Conservation (phyloP, 2,329 filamentous ascomycete genomes). For the Cercospora sp. region DNA sequence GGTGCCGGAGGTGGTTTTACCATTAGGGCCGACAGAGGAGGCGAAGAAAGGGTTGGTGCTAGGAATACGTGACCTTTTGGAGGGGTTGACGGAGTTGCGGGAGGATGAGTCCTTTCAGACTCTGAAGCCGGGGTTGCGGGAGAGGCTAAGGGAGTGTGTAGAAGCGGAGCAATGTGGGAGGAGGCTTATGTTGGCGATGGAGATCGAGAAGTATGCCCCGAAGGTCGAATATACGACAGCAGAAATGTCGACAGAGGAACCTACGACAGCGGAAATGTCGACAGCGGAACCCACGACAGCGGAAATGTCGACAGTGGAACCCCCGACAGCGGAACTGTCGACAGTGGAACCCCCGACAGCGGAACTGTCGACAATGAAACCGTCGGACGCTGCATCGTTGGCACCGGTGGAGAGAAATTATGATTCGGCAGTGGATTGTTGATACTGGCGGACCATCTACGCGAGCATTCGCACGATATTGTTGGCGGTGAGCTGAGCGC, state of each 20-base stretch:
- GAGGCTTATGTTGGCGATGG: background rate
- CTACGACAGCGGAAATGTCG: too few species aligned
- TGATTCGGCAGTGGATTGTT: background rate
- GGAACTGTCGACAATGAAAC: background rate
- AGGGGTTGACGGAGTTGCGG: background rate
- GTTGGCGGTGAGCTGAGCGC: background rate
- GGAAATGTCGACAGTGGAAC: background rate
- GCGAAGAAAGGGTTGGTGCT: background rate
- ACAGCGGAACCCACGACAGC: too few species aligned
- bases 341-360: background rate
- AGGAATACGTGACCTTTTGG: background rate
- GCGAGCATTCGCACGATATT: background rate
- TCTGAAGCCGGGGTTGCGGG: background rate
- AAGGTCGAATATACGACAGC: too few species aligned
- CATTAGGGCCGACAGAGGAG: background rate
- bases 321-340: background rate
- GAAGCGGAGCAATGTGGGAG: background rate
- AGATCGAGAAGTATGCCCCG: background rate
- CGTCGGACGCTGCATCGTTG: background rate
- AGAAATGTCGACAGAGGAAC: background rate
- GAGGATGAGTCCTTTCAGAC: background rate
- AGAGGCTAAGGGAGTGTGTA: background rate
- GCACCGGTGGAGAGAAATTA: background rate
- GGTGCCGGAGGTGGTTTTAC: background rate
- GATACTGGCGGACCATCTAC: background rate